Conservation (phyloP, 441 rosid species). For the Erodium texanum region DNA sequence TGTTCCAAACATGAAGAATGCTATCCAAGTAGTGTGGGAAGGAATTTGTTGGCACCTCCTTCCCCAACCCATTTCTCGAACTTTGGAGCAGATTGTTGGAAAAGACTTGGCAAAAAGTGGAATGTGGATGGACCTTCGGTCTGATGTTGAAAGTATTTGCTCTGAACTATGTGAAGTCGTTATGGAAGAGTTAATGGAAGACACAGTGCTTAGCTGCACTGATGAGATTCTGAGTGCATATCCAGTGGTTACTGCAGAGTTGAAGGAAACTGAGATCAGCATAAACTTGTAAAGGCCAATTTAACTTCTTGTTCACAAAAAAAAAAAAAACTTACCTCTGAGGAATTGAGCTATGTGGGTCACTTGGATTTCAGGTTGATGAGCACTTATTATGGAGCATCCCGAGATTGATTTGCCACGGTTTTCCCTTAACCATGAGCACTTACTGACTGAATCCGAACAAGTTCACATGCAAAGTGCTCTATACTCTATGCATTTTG, state of each 20-base stretch:
- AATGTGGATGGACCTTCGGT: slow-evolving; percentile 61
- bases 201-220: slow-evolving; percentile 29
- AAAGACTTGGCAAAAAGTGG: slow-evolving; percentile 62
- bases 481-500: neutral
- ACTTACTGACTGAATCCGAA: neutral
- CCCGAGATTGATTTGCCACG: too few species aligned
- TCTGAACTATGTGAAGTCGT: slow-evolving; percentile 47
- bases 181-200: slow-evolving; percentile 59
- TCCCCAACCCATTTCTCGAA: slow-evolving; percentile 47
- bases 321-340: too few species aligned
- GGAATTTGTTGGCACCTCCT: slow-evolving; percentile 68
- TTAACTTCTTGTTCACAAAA: neutral
- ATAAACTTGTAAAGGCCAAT: slow-evolving; percentile 17
- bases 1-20: slow-evolving; percentile 33
- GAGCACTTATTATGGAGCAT: too few species aligned
- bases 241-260: neutral
- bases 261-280: slow-evolving; percentile 6
- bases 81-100: slow-evolving; percentile 56
- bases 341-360: too few species aligned
- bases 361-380: too few species aligned
- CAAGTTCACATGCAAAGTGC: neutral
- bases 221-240: slow-evolving; percentile 2
- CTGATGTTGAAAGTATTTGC: slow-evolving; percentile 40
- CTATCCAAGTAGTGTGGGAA: slow-evolving; percentile 50
- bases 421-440: too few species aligned